Conservation (phyloP, 495 filamentous ascomycete genomes). For the Penicillium lividum region DNA sequence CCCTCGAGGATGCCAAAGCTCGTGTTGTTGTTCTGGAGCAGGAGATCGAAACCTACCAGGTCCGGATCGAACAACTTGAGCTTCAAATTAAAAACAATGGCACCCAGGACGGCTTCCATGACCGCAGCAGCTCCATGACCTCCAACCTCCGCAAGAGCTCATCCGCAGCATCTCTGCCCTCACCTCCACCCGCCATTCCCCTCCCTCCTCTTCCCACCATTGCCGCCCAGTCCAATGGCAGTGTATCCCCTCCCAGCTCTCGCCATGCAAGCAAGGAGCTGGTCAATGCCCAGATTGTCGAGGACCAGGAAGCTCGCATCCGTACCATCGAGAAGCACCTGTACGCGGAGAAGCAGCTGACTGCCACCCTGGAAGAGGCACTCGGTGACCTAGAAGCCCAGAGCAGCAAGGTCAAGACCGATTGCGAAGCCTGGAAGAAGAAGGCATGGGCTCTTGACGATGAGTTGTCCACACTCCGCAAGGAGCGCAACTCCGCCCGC, state of each 20-base stretch:
- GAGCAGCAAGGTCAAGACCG: constrained; percentile 78
- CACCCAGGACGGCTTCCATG: constrained; percentile 38
- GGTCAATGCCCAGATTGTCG: constrained; percentile 60
- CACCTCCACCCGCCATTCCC: constrained; percentile 94
- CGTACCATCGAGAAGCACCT: constrained; percentile 96
- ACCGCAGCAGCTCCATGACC: constrained; percentile 78
- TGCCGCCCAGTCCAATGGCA: constrained; percentile 40
- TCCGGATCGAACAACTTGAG: constrained; percentile 54
- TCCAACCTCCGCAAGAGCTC: constrained; percentile 83
- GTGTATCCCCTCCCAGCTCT: constrained; percentile 49
- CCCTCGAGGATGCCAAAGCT: constrained; percentile 49
- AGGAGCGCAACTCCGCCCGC: constrained; percentile 67
- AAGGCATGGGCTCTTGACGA: constrained; percentile 75
- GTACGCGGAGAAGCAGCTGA: constrained; percentile 93
- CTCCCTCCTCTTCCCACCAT: constrained; percentile 62
- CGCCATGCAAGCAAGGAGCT: constrained; percentile 84
- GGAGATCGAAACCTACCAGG: constrained; percentile 53
- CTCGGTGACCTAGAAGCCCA: constrained; percentile 88
- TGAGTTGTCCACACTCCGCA: constrained; percentile 72
- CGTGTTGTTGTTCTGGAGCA: constrained; percentile 47
- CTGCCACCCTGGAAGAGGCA: constrained; percentile 90
- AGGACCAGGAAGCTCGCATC: constrained; percentile 94
- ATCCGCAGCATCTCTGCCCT: constrained; percentile 81
- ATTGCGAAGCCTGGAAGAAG: constrained; percentile 87
- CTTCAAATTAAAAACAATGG: constrained; percentile 50